Conservation (phyloP, 2,329 filamentous ascomycete species). For the Monilinia fructigena region DNA sequence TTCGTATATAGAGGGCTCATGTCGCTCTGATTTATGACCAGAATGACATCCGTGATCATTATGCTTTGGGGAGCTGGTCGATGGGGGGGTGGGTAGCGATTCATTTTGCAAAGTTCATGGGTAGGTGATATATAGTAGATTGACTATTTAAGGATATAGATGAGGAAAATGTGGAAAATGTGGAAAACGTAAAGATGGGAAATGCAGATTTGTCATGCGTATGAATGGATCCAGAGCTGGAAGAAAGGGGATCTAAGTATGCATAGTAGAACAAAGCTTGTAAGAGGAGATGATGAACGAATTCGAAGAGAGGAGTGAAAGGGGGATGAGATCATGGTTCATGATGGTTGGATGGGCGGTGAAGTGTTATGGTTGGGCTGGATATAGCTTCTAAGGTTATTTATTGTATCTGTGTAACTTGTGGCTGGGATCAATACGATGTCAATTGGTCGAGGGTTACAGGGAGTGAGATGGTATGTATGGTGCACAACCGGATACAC, state of each 20-base stretch:
- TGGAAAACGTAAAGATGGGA: no score
- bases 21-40: not conserved
- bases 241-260: not conserved
- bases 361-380: not conserved
- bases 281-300: constrained; percentile 1
- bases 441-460: no score
- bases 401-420: no score
- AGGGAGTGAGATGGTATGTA: no score
- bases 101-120: not conserved
- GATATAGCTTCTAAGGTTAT: no score
- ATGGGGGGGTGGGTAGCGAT: constrained; percentile 12
- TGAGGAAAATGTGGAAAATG: not conserved
- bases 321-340: not conserved
- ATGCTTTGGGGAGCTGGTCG: constrained; percentile 1
- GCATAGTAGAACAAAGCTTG: not conserved
- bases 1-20: not conserved
- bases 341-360: constrained; percentile 11
- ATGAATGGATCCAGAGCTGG: not conserved
- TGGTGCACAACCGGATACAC: no score
- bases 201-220: constrained; percentile 4
- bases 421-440: no score
- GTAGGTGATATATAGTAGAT: not conserved
- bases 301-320: not conserved
- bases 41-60: not conserved
- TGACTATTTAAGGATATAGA: not conserved